Evolutionary conservation across 2,329 filamentous ascomycete species (phyloP).

Genomic region (Thermoascus crustaceus): DNA sequence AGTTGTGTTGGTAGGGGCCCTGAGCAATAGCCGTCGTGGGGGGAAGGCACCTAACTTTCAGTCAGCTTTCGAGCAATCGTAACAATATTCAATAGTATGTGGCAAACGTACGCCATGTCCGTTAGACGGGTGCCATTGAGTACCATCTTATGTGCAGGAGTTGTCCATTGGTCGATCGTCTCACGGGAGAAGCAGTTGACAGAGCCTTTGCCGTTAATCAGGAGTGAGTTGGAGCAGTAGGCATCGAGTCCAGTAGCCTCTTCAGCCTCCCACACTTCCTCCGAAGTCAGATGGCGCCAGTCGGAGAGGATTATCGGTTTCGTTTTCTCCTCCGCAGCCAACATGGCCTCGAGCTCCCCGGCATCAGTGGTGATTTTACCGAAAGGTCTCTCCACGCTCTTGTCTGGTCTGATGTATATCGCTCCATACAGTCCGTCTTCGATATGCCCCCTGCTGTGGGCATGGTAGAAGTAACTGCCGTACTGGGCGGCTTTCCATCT

Average conservation of each 20-base stretch:
- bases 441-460: constrained; percentile 48
- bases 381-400: constrained; percentile 19
- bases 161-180: constrained; percentile 26
- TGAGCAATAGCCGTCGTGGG: background rate
- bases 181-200: constrained; percentile 16
- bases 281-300: constrained; percentile 47
- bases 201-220: constrained; percentile 52
- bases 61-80: background rate
- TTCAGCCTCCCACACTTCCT: constrained; percentile 30
- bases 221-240: constrained; percentile 52
- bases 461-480: constrained; percentile 56
- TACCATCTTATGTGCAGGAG: constrained; percentile 6
- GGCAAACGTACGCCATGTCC: constrained; percentile 6
- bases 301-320: constrained; percentile 49
- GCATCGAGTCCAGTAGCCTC: constrained; percentile 30
- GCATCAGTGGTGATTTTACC: constrained; percentile 22
- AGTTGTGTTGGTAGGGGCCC: constrained; percentile 3
- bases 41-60: constrained; percentile 3
- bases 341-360: constrained; percentile 35
- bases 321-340: constrained; percentile 41
- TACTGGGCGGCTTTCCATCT: constrained; percentile 49
- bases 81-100: too few species aligned
- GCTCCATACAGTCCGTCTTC: constrained; percentile 54
- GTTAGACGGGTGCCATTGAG: constrained; percentile 11
- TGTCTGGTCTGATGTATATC: constrained; percentile 39